A percentile compares a stretch with the other conserved stretches of the same genome.
These are phyloP conservation scores for Botrytis aclada DNA, from an alignment of 2,329 filamentous ascomycete genomes.

Conservation along the genomic window DNA sequence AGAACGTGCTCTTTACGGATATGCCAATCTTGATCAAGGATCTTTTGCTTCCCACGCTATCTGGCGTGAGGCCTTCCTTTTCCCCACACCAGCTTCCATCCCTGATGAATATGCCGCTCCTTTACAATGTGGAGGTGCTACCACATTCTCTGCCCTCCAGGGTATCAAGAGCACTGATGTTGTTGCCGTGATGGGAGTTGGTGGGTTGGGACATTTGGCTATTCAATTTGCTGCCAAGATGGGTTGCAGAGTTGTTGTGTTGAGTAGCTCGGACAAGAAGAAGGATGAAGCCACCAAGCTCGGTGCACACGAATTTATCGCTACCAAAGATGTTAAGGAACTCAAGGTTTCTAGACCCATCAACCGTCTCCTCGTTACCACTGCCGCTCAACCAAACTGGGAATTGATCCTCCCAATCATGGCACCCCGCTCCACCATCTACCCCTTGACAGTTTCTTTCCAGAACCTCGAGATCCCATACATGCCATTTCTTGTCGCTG, in stretches of 20 bases:
- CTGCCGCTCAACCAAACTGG: slow-evolving; percentile 27
- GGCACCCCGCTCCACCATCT: slow-evolving; percentile 51
- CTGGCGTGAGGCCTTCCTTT: slow-evolving; percentile 40
- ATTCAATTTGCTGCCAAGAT: slow-evolving; percentile 60
- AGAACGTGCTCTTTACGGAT: slow-evolving; percentile 42
- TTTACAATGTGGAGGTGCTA: slow-evolving; percentile 47
- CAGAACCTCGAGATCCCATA: slow-evolving; percentile 29
- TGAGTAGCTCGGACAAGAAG: slow-evolving; percentile 58
- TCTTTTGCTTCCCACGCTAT: slow-evolving; percentile 43
- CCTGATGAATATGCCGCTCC: slow-evolving; percentile 41
- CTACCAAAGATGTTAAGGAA: slow-evolving; percentile 44
- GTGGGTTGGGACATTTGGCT: slow-evolving; percentile 59
- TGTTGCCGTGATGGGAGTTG: slow-evolving; percentile 50
- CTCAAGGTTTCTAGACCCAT: slow-evolving; percentile 36
- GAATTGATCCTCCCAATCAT: slow-evolving; percentile 21
- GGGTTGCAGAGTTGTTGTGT: slow-evolving; percentile 58
- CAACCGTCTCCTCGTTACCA: slow-evolving; percentile 31
- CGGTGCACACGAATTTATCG: slow-evolving; percentile 59
- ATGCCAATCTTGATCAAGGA: slow-evolving; percentile 46
- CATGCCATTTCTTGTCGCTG: slow-evolving; percentile 25
- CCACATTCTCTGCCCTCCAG: slow-evolving; percentile 38
- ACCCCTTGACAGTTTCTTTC: slow-evolving; percentile 60
- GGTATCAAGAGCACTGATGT: slow-evolving; percentile 36
- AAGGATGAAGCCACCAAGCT: slow-evolving; percentile 57
- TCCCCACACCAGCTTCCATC: slow-evolving; percentile 41